These are phyloP conservation scores for Tephrocybe rancida DNA, from an alignment of 768 basidiomycete genomes.

Conservation along the genomic window DNA sequence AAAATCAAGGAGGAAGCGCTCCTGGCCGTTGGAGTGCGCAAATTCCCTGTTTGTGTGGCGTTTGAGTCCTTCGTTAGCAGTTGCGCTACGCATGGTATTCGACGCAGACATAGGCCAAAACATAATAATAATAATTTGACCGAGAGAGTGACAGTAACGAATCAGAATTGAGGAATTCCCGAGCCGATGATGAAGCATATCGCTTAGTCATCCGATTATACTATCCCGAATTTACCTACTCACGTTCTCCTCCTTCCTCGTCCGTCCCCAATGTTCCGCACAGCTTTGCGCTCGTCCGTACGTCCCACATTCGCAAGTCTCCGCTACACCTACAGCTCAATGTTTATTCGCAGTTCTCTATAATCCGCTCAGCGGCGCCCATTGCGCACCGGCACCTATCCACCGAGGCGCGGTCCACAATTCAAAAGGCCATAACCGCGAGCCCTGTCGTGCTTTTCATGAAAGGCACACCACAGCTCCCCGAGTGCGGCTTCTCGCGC, in stretches of 20 bases:
- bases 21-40: too few relatives aligned
- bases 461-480: constrained; percentile 89
- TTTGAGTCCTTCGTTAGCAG: too few relatives aligned
- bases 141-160: not conserved
- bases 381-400: constrained; percentile 51
- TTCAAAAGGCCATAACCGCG: constrained; percentile 73
- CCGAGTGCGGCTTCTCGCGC: constrained; percentile 95
- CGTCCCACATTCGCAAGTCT: constrained; percentile 17
- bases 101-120: too few relatives aligned
- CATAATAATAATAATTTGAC: too few relatives aligned
- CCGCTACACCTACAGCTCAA: not conserved
- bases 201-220: not conserved
- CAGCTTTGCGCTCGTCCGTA: constrained; percentile 48
- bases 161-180: not conserved
- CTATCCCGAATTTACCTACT: not conserved
- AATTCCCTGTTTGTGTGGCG: not conserved
- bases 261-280: constrained; percentile 42
- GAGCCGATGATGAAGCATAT: not conserved
- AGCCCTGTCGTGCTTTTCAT: constrained; percentile 94
- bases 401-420: constrained; percentile 58
- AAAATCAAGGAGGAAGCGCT: too few relatives aligned
- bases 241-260: not conserved
- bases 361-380: constrained; percentile 30
- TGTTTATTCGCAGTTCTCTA: constrained; percentile 24
- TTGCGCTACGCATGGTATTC: too few relatives aligned